Evolutionary conservation across 345 rosid genomes (phyloP).

Genomic region (Anastatica hierochuntica): DNA sequence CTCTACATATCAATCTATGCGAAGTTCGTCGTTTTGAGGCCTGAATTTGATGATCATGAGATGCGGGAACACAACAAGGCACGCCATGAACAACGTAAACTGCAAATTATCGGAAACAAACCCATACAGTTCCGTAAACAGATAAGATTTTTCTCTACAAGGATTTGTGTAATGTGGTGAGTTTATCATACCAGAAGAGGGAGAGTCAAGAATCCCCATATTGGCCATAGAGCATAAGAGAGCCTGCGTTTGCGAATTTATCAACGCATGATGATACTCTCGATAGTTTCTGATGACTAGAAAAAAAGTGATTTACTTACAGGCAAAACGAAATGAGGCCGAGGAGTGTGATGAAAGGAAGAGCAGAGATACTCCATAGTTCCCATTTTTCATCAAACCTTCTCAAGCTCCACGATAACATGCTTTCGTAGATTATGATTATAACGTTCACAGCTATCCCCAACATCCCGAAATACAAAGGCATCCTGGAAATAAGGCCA

Average conservation of each 20-base stretch:
- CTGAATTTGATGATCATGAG: constrained; percentile 60
- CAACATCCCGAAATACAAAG: constrained; percentile 66
- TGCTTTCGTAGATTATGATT: constrained; percentile 67
- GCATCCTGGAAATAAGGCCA: constrained; percentile 46
- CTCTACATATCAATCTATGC: constrained; percentile 49
- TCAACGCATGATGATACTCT: constrained; percentile 1
- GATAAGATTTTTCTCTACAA: not conserved
- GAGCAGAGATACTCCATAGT: constrained; percentile 53
- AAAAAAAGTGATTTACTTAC: constrained; percentile 37
- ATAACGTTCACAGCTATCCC: constrained; percentile 53
- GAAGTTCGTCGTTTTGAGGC: constrained; percentile 52
- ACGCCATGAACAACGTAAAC: constrained; percentile 94
- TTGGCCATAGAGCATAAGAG: constrained; percentile 80
- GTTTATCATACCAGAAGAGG: constrained; percentile 84
- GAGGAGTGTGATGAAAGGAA: constrained; percentile 77
- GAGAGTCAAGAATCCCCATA: constrained; percentile 89
- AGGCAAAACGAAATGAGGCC: constrained; percentile 76
- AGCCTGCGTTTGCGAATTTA: constrained; percentile 38
- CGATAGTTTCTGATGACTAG: not conserved
- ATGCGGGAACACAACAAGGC: constrained; percentile 71
- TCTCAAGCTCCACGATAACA: constrained; percentile 69
- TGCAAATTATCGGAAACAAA: constrained; percentile 43
- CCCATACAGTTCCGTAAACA: constrained; percentile 5
- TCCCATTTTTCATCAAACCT: constrained; percentile 95
- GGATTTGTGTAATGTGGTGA: not conserved